Evolutionary conservation across 2,329 filamentous ascomycete genomes (phyloP).

Genomic region (Fusarium clavum): DNA sequence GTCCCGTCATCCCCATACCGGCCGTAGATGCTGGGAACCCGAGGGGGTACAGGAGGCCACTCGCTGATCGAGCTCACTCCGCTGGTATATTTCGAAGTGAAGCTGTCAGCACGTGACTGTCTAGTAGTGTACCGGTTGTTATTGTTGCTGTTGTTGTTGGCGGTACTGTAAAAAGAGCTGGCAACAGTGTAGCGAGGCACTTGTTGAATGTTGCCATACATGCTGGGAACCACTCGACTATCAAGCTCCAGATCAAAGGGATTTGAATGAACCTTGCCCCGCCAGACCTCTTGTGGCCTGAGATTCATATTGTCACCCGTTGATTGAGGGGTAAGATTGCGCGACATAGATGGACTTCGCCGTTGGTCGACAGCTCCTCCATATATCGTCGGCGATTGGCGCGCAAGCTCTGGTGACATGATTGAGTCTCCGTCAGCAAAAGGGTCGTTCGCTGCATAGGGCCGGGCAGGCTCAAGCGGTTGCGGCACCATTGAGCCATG

Average conservation of each 20-base stretch:
- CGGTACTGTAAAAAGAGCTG: conserved; percentile 44
- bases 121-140: conserved; percentile 57
- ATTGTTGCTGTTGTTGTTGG: background rate
- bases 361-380: conserved; percentile 62
- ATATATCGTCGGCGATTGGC: conserved; percentile 56
- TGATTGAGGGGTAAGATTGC: conserved; percentile 44
- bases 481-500: conserved; percentile 55
- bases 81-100: conserved; percentile 62
- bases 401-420: conserved; percentile 37
- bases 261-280: conserved; percentile 71
- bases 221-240: conserved; percentile 35
- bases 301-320: conserved; percentile 48
- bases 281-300: conserved; percentile 53
- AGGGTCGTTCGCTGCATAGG: conserved; percentile 50
- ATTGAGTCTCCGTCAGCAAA: conserved; percentile 64
- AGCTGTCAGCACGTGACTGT: conserved; percentile 55
- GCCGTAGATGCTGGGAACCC: conserved; percentile 23
- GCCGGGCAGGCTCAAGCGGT: conserved; percentile 49
- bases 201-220: conserved; percentile 30
- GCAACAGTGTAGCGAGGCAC: conserved; percentile 38
- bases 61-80: conserved; percentile 56
- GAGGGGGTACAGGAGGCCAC: conserved; percentile 41
- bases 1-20: conserved; percentile 26
- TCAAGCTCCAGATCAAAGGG: conserved; percentile 71
- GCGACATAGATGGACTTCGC: conserved; percentile 59